These are phyloP conservation scores for Geosmithia morbida DNA, from an alignment of 2,329 filamentous ascomycete species.

Conservation along the genomic window DNA sequence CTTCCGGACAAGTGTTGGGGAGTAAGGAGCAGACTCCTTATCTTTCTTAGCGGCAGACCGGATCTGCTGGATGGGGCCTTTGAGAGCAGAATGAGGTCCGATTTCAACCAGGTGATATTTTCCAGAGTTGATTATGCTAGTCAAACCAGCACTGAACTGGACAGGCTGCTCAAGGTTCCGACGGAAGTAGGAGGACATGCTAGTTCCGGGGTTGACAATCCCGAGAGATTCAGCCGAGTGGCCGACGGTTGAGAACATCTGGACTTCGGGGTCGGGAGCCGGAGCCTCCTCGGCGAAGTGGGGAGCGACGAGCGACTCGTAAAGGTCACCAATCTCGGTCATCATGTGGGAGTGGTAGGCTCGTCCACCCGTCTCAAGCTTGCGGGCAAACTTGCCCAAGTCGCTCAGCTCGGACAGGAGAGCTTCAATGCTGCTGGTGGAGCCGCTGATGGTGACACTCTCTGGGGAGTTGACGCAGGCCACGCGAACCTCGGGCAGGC, in stretches of 20 bases:
- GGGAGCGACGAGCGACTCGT: slow-evolving; percentile 4
- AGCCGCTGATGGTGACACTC: slow-evolving; percentile 21
- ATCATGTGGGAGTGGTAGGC: slow-evolving; percentile 27
- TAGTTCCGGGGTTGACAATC: background rate
- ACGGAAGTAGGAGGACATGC: slow-evolving; percentile 5
- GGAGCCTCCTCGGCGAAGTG: background rate
- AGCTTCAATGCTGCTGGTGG: slow-evolving; percentile 4
- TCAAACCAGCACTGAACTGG: slow-evolving; percentile 3
- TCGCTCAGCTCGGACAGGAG: slow-evolving; percentile 6
- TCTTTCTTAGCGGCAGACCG: slow-evolving; percentile 9
- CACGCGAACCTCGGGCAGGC: slow-evolving; percentile 11
- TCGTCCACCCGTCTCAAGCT: slow-evolving; percentile 18
- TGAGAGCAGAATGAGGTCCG: slow-evolving; percentile 5
- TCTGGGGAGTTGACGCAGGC: slow-evolving; percentile 22
- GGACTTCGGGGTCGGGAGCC: background rate
- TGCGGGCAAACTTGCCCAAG: slow-evolving; percentile 9
- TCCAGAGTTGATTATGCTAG: slow-evolving; percentile 4
- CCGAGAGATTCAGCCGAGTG: background rate
- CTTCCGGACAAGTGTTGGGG: background rate
- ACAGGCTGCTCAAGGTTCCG: slow-evolving; percentile 6
- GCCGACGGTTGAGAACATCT: slow-evolving; percentile 1
- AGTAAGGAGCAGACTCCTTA: background rate
- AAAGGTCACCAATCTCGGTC: slow-evolving; percentile 10
- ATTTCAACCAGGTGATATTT: slow-evolving; percentile 4
- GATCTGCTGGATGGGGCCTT: slow-evolving; percentile 6